A percentile compares a stretch with the other conserved stretches of the same genome.
phyloP scores from a whole-genome alignment of 768 basidiomycete species.

The Calocera viscosa region DNA sequence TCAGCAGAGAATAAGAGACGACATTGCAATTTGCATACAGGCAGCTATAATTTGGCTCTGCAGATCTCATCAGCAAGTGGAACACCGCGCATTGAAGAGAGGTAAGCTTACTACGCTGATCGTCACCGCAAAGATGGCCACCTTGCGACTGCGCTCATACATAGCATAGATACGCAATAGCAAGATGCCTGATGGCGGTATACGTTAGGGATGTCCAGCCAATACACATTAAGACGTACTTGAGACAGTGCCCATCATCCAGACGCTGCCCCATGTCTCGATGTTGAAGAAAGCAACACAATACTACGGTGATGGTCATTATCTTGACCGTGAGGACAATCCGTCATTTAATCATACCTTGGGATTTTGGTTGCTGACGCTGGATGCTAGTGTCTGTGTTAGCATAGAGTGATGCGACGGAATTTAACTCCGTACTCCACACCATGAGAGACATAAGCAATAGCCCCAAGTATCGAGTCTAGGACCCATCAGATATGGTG shows the following conservation, averaged over 20 bases:
- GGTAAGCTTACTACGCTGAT: neutral
- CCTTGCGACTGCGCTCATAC: slow-evolving; percentile 7
- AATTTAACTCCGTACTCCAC: neutral
- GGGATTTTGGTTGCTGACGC: neutral
- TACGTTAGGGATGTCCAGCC: neutral
- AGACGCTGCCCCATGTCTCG: slow-evolving; percentile 3
- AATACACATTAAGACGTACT: neutral
- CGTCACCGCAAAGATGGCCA: neutral
- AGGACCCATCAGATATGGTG: neutral
- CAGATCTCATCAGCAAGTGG: neutral
- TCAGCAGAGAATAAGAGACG: neutral
- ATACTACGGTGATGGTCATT: neutral
- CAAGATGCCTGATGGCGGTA: neutral
- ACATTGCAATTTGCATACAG: neutral
- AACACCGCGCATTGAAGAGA: neutral
- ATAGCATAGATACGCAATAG: neutral
- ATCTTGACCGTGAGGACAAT: neutral
- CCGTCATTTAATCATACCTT: neutral
- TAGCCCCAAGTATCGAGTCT: neutral
- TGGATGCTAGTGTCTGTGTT: neutral
- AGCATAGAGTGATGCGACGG: neutral
- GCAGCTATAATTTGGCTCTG: neutral
- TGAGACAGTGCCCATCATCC: slow-evolving; percentile 6
- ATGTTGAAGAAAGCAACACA: slow-evolving; percentile 7
- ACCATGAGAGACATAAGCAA: neutral